Base-by-base conservation (phyloP, 176 grass and related monocot genomes). In the Cenchrus fungigraminus region DNA sequence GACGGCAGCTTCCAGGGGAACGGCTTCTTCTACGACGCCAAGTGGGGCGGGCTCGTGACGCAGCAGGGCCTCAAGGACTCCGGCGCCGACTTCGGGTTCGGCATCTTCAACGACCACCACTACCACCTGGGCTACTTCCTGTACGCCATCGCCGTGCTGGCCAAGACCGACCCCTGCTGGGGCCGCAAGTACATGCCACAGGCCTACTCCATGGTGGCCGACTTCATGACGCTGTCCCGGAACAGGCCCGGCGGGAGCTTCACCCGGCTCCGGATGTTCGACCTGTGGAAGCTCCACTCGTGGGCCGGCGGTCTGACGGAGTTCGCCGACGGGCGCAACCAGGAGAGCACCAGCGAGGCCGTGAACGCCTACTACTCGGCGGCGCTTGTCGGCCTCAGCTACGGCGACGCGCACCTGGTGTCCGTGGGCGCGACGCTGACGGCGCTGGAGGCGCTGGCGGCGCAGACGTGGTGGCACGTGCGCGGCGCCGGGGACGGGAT, bases 81-180 rank as follows among this genome's bases (percentile, higher is more conserved):
- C 1, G 93, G 93, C 78, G 97, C 86, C 0, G 93, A 94, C 73
- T 98, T 98, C 22, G 97, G 93, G 4, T 98, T 98, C 55, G 93
- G 97, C 19, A 90, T 98, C 37, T 95, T 79, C 83, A 99, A 99
- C 46, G 93, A 99, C 43, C 97, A 99, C 82, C 97, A 99, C 82
- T 99, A 99, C 91, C 97, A 99, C 72, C 56, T 99, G 75, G 97
- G 97, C 7, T 99, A 99, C 88, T 99, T 99, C 82, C 73, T 99
- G 4, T 99, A 99, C 51, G 91, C 97, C 68, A 96, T 99, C 29
- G 97, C 97, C 0, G 93, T 99, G 76, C 90, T 99, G n/a, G 69
- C 88, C 20, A 99, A 99, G 92, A n/a, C 92, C 11, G 97, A 99
- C 44, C 88, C 91, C 0, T 50, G 58, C 42, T 99, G 97, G 97